Evolutionary conservation across 306 rosid species (phyloP), one percentile per base, ranked within the genome.

Genomic region (Vigna reflexopilosa): DNA sequence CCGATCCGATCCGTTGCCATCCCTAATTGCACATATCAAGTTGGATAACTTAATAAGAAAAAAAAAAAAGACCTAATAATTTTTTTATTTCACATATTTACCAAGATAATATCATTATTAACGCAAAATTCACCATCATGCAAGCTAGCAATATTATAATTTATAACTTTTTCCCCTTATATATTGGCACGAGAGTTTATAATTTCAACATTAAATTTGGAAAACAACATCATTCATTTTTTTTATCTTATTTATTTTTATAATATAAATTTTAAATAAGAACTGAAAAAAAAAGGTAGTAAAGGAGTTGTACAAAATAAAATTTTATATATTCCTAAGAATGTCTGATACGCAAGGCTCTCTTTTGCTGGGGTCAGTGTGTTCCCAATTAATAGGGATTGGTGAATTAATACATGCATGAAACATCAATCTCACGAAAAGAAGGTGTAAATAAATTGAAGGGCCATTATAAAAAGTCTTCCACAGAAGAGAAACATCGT

Each of bases 401-500:
- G 24, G 34, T 36, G 19, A 30, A 30, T 30, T 30, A 2, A 67
- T 22, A 15, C 17, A 58, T 45, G 51, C 12, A 73, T 16, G 44
- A 40, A 56, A 22, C 55, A 56, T 73, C 64, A 40, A 54, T 32
- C 17, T 44, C 51, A 67, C 0, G 0, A 20, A 51, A 65, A 50
- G 38, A 34, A 34, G 2, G 11, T 40, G 4, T 57, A 57, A 14
- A 3, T 30, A 30, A 30, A 30, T 30, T 4, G 32, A 30, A 30
- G 32, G 4, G 70, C 30, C 70, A 38, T 17, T 1, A 58, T 3
- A 9, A 30, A 58, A 67, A 19, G 59, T 74, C 24, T 7, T 3
- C 6, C 72, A 34, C 66, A 69, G 63, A 61, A 42, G 59, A 45
- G 4, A 48, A 78, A 81, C 20, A 32, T 71, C 69, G 26, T 7